Evolutionary conservation across 129 eudicot genomes (phyloP), one percentile per base, ranked within the genome.

Genomic region (Chrysanthemum lavandulifolium): DNA sequence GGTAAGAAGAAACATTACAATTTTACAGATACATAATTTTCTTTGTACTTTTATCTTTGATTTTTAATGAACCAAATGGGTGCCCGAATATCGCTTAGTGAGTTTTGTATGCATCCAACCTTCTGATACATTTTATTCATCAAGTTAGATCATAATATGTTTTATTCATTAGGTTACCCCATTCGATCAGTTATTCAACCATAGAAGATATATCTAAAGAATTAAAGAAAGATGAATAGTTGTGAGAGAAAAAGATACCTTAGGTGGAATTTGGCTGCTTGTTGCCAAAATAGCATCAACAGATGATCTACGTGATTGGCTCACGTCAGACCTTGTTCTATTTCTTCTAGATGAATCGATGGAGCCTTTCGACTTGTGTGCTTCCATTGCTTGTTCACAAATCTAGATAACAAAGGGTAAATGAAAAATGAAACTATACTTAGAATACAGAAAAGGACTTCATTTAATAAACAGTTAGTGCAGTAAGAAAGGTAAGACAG

Each of bases 301-400:
- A 57, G 97, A 88, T 65, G 99, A 88, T 84, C 81, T 86, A 50
- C 89, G 89, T 53, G 67, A 74, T 73, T 90, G 98, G 64, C 68
- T 45, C 33, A 72, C 82, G 68, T 94, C 98, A 55, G 95, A 60
- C 79, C 80, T 85, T 7, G 72, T 78, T 80, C 88, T 84, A 69
- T 73, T 88, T 80, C 97, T 86, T 80, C 99, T 88, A 56, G 97
- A 86, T 43, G 91, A 84, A 50, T 86, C 93, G 13, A 82, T 83
- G 19, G 81, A 73, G 69, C 94, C 99, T 69, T 90, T 94, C 49
- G 99, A 94, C 80, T 86, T 94, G 89, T 90, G 93, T 69, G 99
- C 96, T 80, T 94, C 99, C 68, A 93, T 90, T 50, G 97, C 97
- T 88, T 86, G 97, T 63, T 94, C 99, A 59, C 99, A 94, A 84